Base-by-base conservation (phyloP, 768 basidiomycete species). In the Hericium rajendrae region DNA sequence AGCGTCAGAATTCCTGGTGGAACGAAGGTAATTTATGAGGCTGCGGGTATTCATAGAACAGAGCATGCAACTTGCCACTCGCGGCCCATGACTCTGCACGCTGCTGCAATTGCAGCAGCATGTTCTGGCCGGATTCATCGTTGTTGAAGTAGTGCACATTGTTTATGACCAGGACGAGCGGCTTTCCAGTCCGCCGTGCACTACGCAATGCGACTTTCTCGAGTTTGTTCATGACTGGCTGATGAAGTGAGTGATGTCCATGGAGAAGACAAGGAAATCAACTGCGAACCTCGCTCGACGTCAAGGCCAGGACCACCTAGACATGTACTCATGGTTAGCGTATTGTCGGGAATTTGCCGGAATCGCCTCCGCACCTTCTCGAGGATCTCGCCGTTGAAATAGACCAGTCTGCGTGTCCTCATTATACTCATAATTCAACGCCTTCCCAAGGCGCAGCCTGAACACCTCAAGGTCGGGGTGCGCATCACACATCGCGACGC, bases 401-500 rank as follows among this genome's bases (percentile, higher is more conserved):
- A 94, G 70, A 8, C 84, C 85, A 2, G 81, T 83, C 68, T 90
- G 88, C 24, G 84, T 85, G 67, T 90, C 88, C 71, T 90, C 88
- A 60, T 87, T 84, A 72, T 78, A 93, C 67, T 95, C 92, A 65
- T 84, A 92, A 64, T 92, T 89, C 43, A 93, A 71, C 11, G 88
- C 84, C 69, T 91, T 91, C 50, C 92, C 92, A 24, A 95, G 76
- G 43, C 91, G 82, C 41, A 93, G 76, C 56, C 86, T 78, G 72
- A 94, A 91, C 37, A 94, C 88, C 68, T 92, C 88, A 16, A 94
- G 75, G 70, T 92, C 88, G 18, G 88, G 88, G 69, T 92, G 90
- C 13, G 86, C 91, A 67, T 90, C 88, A 65, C 84, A 86, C 73
- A 91, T 78, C 9, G 85, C 81, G 26, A 88, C 80, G 40, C 88